Evolutionary conservation across 306 rosid genomes (phyloP), one percentile per base, ranked within the genome.

Genomic region (Spatholobus suberectus): DNA sequence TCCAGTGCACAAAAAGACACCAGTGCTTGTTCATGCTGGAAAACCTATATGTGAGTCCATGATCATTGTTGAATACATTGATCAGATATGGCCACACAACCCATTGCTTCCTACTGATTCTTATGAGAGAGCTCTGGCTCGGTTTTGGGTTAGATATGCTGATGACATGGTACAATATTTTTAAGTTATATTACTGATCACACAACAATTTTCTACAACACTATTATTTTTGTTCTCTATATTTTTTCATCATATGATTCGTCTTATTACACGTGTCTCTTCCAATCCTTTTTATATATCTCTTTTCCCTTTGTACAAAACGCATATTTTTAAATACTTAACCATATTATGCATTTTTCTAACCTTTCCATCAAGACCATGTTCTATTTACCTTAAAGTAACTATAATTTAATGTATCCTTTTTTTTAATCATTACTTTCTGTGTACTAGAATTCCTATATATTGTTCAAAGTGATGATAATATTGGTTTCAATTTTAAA

Each of bases 11-110:
- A 88, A 91, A 81, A 85, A 86, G 46, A 44, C 82, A 20, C 95
- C 95, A 0, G 88, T 89, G 21, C 84, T 89, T 0, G 89, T 91
- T 85, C 93, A 91, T 83, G 70, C 11, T 4, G 89, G 87, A 38
- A 89, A 86, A 83, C 83, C 93, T 0, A 21, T 89, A 2, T 83
- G 89, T 15, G 91, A 91, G 35, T 88, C 93, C 27, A 79, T 76
- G 87, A 21, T 85, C 63, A 91, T 91, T 70, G 37, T 89, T 35
- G 85, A 89, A 71, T 91, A 89, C 54, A 79, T 91, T 26, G 91
- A 86, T 46, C 86, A 91, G 32, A 41, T 75, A 0, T 91, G 93
- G 92, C 85, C 91, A 24, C 79, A 88, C 0, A 71, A 57, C 9
- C 78, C 93, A 11, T 63, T 90, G 32, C 70, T 90, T 51, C 92